Percentiles rank a stretch among this genome's conserved stretches.
phyloP scores from a whole-genome alignment of 805 yeast genomes.

The Teunomyces panamensis region DNA sequence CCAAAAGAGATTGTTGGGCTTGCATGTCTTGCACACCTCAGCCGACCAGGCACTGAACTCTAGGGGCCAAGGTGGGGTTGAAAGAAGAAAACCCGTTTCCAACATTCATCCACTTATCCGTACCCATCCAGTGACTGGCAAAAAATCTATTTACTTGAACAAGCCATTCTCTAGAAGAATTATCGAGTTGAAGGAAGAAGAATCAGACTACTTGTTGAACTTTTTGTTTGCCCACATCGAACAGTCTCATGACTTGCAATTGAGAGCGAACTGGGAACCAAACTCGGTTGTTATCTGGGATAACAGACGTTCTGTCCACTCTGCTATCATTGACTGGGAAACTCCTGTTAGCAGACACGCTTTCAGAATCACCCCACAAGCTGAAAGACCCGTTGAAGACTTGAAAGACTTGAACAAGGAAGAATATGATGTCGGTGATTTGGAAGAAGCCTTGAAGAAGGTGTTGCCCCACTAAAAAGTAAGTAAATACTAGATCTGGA shows the following conservation, averaged over 20 bases:
- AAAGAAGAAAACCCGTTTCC: conserved; percentile 31
- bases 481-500: not conserved
- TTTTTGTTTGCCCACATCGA: conserved; percentile 34
- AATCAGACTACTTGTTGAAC: conserved; percentile 27
- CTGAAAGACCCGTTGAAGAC: conserved; percentile 37
- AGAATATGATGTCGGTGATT: conserved; percentile 32
- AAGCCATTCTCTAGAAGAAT: conserved; percentile 33
- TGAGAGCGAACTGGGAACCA: conserved; percentile 37
- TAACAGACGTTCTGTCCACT: conserved; percentile 32
- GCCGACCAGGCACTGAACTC: conserved; percentile 29
- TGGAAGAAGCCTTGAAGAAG: conserved; percentile 25
- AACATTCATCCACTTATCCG: conserved; percentile 35
- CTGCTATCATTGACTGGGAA: conserved; percentile 36
- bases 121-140: conserved; percentile 33
- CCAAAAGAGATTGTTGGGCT: conserved; percentile 28
- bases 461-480: conserved; percentile 1
- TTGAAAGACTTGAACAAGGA: conserved; percentile 37
- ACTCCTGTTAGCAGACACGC: conserved; percentile 36
- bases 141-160: conserved; percentile 30
- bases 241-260: conserved; percentile 32
- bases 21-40: conserved; percentile 35
- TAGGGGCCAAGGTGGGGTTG: conserved; percentile 29
- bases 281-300: conserved; percentile 37
- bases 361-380: conserved; percentile 35
- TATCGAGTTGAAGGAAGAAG: conserved; percentile 35